phyloP scores from a whole-genome alignment of 169 alveolate genomes.

The Plasmodium malariae region DNA sequence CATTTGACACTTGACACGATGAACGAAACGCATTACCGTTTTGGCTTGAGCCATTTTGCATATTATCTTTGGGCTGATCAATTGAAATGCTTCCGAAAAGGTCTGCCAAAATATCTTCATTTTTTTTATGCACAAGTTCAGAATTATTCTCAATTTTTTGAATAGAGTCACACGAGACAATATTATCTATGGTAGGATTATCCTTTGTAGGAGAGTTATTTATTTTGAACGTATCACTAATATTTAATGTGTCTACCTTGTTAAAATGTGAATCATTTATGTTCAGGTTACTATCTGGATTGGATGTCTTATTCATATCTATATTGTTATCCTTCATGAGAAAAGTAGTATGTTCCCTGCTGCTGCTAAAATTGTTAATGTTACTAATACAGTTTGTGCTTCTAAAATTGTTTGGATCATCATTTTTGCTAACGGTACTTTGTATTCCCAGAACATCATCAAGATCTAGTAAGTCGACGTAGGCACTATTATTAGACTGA shows the following conservation, averaged over 20 bases:
- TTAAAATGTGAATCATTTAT: not conserved
- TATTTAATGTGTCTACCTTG: not conserved
- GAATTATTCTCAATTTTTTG: not conserved
- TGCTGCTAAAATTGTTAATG: not conserved
- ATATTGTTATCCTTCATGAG: conserved; percentile 3
- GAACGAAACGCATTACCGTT: not conserved
- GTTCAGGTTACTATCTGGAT: not conserved
- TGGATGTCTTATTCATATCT: not conserved
- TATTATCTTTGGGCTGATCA: conserved; percentile 36
- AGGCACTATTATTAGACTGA: not conserved
- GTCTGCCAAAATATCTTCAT: conserved; percentile 76
- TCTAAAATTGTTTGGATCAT: too few relatives aligned
- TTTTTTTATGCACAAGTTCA: conserved; percentile 43
- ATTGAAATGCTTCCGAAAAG: conserved; percentile 68
- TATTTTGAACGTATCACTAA: not conserved
- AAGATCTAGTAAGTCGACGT: conserved; percentile 52
- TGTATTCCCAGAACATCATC: conserved; percentile 71
- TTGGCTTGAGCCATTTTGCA: not conserved
- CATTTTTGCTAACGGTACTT: not conserved
- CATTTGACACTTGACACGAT: too few relatives aligned
- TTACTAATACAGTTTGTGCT: too few relatives aligned
- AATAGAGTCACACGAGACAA: not conserved
- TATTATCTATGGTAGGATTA: not conserved
- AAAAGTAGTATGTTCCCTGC: not conserved
- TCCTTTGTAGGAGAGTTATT: not conserved